Evolutionary conservation across 1,284 basidiomycete genomes (phyloP), one percentile per base, ranked within the genome.

Genomic region (Rhodotorula sp.): DNA sequence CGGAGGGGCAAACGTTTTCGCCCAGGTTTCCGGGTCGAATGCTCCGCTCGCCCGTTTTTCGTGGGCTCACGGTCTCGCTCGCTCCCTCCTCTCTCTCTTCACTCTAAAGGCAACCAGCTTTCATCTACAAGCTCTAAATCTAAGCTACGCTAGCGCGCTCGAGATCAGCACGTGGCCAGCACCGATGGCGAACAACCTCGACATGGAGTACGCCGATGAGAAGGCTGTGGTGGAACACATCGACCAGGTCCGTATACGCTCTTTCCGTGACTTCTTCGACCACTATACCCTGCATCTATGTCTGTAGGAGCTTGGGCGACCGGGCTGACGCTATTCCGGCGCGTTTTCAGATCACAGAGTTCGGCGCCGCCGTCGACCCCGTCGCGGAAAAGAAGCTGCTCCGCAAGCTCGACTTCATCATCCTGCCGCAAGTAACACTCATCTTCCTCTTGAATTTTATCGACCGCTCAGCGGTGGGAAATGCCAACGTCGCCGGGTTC

Each of bases 371-470:
- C 2, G 62, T 73, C 44, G 68, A 72, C 37, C 61, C 64, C 4
- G 53, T 29, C 0, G 71, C 60, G 0, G 72, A 76, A 64, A 66
- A 70, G 49, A 59, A 58, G 6, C 69, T 77, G 6, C 53, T 77
- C 1, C 54, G 70, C 37, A 77, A 77, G 71, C 66, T 77, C 57
- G 76, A 77, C 51, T 45, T 68, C 8, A 44, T 69, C 29, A 58
- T 64, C 45, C 63, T 69, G 14, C 62, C 67, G 24, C 67, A 66
- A 22, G 62, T 70, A 33, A 71, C 69, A 6, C 55, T 71, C 14
- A 61, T 75, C 64, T 73, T 70, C 64, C 61, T 73, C 30, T 68
- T 73, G 30, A 73, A 71, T 51, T 73, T 73, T 46, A 67, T 73
- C 30, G 73, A 67, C 30, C 64, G 66, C 20, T 37, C 30, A 29